Base-by-base conservation (phyloP, 495 filamentous ascomycete species). In the Neurospora sp. region DNA sequence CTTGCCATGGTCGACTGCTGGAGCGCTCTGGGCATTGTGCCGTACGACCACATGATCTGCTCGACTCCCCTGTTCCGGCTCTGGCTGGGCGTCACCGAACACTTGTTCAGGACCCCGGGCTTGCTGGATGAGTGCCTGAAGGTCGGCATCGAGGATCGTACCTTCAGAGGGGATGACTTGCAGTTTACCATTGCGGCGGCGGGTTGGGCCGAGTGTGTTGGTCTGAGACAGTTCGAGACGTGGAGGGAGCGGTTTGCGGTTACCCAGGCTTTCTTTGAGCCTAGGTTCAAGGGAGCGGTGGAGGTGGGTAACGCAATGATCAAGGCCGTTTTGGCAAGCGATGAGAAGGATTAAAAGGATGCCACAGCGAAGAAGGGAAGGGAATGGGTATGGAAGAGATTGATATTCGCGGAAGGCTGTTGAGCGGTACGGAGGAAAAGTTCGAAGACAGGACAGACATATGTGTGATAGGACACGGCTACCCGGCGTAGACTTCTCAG, bases 1-100 rank as follows among this genome's bases (percentile, higher is more conserved):
- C 87, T 99, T 44, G 96, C 95, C n/a, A 99, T 99, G 88, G 96
- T 98, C 38, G 96, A 99, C 82, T 98, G 94, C 82, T 99, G 96
- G 96, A 94, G 90, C 81, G 92, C 92, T 73, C 85, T 97, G 16
- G 92, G 90, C 40, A 99, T 97, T 74, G 92, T 96, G 40, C 96
- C 96, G 1, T 99, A 98, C 80, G 94, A 98, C 81, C 96, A 99
- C 84, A 98, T 98, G 94, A 97, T 99, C 75, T 99, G 96, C 83
- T 97, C 93, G 14, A 99, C 96, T 16, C 96, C 96, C 89, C 87
- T 97, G n/a, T 99, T 98, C 85, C 92, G 96, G 44, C 88, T 99
- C 39, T 98, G 96, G 94, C 87, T 99, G 68, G 96, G 96, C 68
- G 94, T 97, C n/a, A 94, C 94, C 7, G 94, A 99, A 82, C 97